Evolutionary conservation across 2,329 filamentous ascomycete genomes (phyloP).

Genomic region (Aspergillus uvarum): DNA sequence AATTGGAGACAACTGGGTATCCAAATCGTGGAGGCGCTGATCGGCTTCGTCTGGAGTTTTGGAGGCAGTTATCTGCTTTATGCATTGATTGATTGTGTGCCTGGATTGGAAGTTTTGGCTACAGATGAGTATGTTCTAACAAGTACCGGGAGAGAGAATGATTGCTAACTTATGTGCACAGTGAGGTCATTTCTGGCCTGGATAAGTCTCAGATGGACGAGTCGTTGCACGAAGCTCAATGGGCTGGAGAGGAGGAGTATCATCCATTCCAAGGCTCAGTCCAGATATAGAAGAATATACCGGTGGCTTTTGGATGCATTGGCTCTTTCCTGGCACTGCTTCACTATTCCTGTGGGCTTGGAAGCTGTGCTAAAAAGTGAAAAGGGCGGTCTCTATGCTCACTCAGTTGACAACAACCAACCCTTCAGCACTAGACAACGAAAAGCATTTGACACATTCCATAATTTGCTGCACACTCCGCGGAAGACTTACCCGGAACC

Average conservation of each 20-base stretch:
- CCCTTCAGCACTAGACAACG: no score
- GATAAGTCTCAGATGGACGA: constrained; percentile 55
- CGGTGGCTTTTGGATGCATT: background rate
- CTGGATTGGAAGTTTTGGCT: constrained; percentile 54
- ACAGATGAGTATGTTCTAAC: constrained; percentile 49
- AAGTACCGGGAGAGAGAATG: background rate
- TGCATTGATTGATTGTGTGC: constrained; percentile 54
- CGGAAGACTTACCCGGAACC: no score
- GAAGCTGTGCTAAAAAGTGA: no score
- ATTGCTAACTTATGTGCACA: constrained; percentile 1
- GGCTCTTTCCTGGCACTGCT: no score
- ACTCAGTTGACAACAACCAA: no score
- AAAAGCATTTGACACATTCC: no score
- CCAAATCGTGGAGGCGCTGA: constrained; percentile 52
- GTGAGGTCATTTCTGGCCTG: constrained; percentile 49
- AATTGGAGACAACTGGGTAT: constrained; percentile 52
- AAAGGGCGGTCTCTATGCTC: no score
- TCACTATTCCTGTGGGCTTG: no score
- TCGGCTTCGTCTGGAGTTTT: constrained; percentile 55
- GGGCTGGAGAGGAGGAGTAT: constrained; percentile 32
- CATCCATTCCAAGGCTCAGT: constrained; percentile 18
- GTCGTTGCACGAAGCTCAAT: constrained; percentile 42
- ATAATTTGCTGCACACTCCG: no score
- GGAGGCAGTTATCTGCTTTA: constrained; percentile 50
- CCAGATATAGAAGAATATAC: constrained; percentile 4